These are phyloP conservation scores for Colletotrichum graminicola DNA, from an alignment of 2,329 filamentous ascomycete species.

Conservation along the genomic window DNA sequence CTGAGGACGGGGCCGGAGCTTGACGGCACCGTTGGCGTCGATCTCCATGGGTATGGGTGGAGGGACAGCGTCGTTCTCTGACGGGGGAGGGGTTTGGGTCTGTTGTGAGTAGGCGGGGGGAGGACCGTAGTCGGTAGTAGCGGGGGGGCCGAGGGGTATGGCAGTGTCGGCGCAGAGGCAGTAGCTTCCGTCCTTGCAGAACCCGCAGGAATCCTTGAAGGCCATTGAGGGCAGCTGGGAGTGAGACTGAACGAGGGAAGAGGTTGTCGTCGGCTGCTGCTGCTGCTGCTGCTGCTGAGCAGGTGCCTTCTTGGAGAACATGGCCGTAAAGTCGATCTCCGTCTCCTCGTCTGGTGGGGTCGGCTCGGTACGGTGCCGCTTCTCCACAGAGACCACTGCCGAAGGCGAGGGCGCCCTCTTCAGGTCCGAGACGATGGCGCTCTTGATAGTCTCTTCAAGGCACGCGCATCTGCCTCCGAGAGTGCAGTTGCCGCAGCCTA, in stretches of 20 bases:
- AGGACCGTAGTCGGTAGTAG: conserved; percentile 39
- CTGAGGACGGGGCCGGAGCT: conserved; percentile 61
- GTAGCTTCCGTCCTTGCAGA: conserved; percentile 85
- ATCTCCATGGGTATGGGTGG: conserved; percentile 68
- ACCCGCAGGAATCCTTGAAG: conserved; percentile 78
- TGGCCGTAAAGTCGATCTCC: conserved; percentile 81
- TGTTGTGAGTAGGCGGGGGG: conserved; percentile 49
- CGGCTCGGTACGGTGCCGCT: conserved; percentile 65
- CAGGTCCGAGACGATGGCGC: conserved; percentile 57
- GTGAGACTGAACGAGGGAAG: conserved; percentile 33
- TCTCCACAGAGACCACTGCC: conserved; percentile 60
- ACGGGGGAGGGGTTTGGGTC: conserved; percentile 69
- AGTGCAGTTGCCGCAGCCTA: conserved; percentile 76
- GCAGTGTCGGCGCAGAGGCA: conserved; percentile 81
- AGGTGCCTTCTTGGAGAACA: conserved; percentile 66
- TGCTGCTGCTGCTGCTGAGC: conserved; percentile 43
- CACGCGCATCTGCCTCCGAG: conserved; percentile 74
- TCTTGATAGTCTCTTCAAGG: conserved; percentile 70
- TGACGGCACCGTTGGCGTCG: conserved; percentile 70
- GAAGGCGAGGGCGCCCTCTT: conserved; percentile 66
- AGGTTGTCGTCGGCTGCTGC: conserved; percentile 40
- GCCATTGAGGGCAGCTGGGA: conserved; percentile 53
- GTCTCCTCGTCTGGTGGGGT: conserved; percentile 68
- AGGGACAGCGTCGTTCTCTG: conserved; percentile 69
- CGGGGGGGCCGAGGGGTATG: conserved; percentile 43